Evolutionary conservation across 768 basidiomycete species (phyloP).

Genomic region (Tylopilus rubrobrunneus): DNA sequence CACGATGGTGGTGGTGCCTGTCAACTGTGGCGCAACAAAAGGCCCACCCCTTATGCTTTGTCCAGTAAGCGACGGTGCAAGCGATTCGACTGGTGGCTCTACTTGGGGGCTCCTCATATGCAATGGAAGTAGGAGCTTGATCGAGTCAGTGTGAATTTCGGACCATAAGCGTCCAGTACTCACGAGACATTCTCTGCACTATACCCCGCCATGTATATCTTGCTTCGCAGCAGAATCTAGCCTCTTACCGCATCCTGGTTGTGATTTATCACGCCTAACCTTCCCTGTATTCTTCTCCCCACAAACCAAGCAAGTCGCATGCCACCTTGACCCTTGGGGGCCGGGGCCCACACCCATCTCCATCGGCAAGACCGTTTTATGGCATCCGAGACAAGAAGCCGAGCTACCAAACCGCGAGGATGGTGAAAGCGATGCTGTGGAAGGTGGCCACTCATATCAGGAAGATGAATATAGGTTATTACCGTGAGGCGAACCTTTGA

Average conservation of each 20-base stretch:
- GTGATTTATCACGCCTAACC: conserved; percentile 49
- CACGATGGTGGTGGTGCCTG: conserved; percentile 69
- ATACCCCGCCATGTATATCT: conserved; percentile 64
- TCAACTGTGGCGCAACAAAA: conserved; percentile 50
- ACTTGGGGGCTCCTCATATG: conserved; percentile 46
- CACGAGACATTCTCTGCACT: conserved; percentile 84
- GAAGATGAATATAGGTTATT: conserved; percentile 26
- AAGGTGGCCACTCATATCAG: conserved; percentile 26
- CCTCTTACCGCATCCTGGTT: conserved; percentile 78
- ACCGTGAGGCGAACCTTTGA: conserved; percentile 11
- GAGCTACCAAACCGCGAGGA: conserved; percentile 35
- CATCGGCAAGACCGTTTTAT: conserved; percentile 72
- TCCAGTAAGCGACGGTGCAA: conserved; percentile 45
- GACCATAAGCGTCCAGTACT: conserved; percentile 23
- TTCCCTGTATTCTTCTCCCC: conserved; percentile 56
- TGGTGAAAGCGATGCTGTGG: conserved; percentile 15
- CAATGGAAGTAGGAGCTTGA: conserved; percentile 53
- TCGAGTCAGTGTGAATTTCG: conserved; percentile 11
- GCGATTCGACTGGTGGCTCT: conserved; percentile 48
- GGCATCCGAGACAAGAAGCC: conserved; percentile 71
- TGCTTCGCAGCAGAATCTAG: conserved; percentile 80
- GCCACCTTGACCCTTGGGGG: conserved; percentile 80
- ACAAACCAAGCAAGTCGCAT: conserved; percentile 71
- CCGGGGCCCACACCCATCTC: conserved; percentile 83
- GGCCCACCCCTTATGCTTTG: conserved; percentile 23